These are phyloP conservation scores for Plantago rigida DNA, from an alignment of 305 asterid species.

Conservation along the genomic window DNA sequence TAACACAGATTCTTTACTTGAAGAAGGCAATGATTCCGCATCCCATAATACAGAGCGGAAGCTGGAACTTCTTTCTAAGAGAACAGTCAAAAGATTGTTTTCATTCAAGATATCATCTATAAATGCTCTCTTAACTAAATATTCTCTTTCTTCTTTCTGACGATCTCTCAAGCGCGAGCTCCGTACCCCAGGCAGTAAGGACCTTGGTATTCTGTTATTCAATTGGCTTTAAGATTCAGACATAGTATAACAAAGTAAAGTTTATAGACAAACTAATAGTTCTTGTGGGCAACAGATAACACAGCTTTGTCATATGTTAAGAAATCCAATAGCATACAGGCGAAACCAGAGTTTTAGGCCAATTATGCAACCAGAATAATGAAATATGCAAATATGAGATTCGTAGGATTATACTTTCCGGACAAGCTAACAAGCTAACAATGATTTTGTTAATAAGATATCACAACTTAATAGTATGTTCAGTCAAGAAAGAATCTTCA, in stretches of 20 bases:
- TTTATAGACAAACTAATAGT: slow-evolving; percentile 19
- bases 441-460: not conserved
- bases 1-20: slow-evolving; percentile 47
- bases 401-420: not conserved
- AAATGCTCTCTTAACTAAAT: slow-evolving; percentile 76
- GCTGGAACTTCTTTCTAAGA: slow-evolving; percentile 50
- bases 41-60: slow-evolving; percentile 70
- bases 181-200: slow-evolving; percentile 80
- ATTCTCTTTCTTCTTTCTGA: slow-evolving; percentile 82
- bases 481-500: not conserved
- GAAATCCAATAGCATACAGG: not conserved
- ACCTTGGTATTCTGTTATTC: slow-evolving; percentile 81
- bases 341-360: slow-evolving; percentile 12
- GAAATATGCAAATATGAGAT: not conserved
- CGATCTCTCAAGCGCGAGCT: slow-evolving; percentile 85
- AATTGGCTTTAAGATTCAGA: slow-evolving; percentile 26
- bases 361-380: slow-evolving; percentile 16
- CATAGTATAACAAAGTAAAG: slow-evolving; percentile 17
- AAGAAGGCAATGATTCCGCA: slow-evolving; percentile 57
- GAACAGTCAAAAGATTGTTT: slow-evolving; percentile 47
- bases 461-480: not conserved
- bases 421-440: not conserved
- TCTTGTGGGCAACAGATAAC: slow-evolving; percentile 12
- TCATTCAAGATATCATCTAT: slow-evolving; percentile 70
- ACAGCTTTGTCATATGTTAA: slow-evolving; percentile 1